Percentiles rank a stretch among this genome's conserved stretches.
Conservation (phyloP, 2,329 filamentous ascomycete species). For the Ophiostoma ips region DNA sequence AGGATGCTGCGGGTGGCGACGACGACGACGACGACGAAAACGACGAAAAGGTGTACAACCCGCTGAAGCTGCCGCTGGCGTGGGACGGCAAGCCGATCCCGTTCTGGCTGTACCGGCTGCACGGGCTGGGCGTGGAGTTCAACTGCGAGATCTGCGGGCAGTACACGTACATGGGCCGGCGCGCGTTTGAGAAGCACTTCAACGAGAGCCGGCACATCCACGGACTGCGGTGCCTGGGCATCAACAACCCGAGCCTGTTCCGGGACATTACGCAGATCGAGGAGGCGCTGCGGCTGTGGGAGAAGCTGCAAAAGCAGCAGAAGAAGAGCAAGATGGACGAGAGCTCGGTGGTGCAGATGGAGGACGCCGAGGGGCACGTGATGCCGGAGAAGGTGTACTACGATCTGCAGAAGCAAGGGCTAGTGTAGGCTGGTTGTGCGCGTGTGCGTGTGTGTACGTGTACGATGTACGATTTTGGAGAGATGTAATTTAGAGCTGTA, state of each 20-base stretch:
- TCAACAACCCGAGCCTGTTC: slow-evolving; percentile 82
- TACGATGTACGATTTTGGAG: too few species aligned
- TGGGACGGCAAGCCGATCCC: slow-evolving; percentile 99
- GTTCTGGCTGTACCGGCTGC: slow-evolving; percentile 96
- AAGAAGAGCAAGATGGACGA: slow-evolving; percentile 62
- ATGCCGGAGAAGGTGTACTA: slow-evolving; percentile 99
- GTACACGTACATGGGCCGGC: slow-evolving; percentile 35
- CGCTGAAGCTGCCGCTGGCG: slow-evolving; percentile 82
- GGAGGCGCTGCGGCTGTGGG: slow-evolving; percentile 78
- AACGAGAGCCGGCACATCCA: slow-evolving; percentile 88
- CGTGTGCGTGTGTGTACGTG: too few species aligned
- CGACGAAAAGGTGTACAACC: slow-evolving; percentile 90
- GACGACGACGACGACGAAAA: slow-evolving; percentile 42
- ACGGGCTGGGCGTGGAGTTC: slow-evolving; percentile 89
- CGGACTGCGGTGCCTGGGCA: slow-evolving; percentile 83
- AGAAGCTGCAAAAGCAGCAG: slow-evolving; percentile 79
- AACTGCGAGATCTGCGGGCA: slow-evolving; percentile 83
- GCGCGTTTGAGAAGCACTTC: slow-evolving; percentile 97
- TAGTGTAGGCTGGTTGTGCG: slow-evolving; percentile 45
- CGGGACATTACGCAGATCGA: slow-evolving; percentile 87
- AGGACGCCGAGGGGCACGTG: slow-evolving; percentile 91
- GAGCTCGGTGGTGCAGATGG: slow-evolving; percentile 92
- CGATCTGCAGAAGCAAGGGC: slow-evolving; percentile 83
- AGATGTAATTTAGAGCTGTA: too few species aligned
- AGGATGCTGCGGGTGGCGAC: slow-evolving; percentile 42